A percentile compares a stretch with the other conserved stretches of the same genome.
Conservation (phyloP, 1,139 yeast species). For the Fermentozyma sake region DNA sequence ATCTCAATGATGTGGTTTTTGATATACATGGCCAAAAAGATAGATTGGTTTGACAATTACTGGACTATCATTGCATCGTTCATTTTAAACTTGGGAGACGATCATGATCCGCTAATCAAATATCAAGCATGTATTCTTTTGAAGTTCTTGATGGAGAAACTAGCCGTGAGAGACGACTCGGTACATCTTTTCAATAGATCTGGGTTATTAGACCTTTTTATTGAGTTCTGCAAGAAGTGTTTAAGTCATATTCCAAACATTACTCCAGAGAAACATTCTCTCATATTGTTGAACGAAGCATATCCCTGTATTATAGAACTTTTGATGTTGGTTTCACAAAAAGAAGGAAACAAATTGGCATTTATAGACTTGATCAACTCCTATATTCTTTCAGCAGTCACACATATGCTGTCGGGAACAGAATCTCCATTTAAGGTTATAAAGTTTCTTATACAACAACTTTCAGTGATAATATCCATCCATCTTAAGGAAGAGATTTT, state of each 20-base stretch:
- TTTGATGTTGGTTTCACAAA: slow-evolving; percentile 7
- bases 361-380: slow-evolving; percentile 19
- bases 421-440: slow-evolving; percentile 7
- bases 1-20: slow-evolving; percentile 29
- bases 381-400: slow-evolving; percentile 19
- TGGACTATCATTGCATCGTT: slow-evolving; percentile 50
- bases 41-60: slow-evolving; percentile 15
- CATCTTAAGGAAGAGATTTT: slow-evolving; percentile 16
- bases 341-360: slow-evolving; percentile 5
- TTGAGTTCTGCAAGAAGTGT: slow-evolving; percentile 35
- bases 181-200: slow-evolving; percentile 20
- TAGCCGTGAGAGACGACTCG: too few species aligned
- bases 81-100: slow-evolving; percentile 47
- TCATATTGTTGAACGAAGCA: slow-evolving; percentile 19
- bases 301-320: slow-evolving; percentile 17
- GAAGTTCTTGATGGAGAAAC: slow-evolving; percentile 4
- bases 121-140: slow-evolving; percentile 38
- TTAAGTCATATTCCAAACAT: slow-evolving; percentile 44
- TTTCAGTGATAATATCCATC: slow-evolving; percentile 8
- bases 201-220: slow-evolving; percentile 41
- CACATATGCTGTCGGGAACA: slow-evolving; percentile 10
- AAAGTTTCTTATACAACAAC: slow-evolving; percentile 13
- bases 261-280: slow-evolving; percentile 28
- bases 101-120: slow-evolving; percentile 42
- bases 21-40: slow-evolving; percentile 13